Evolutionary conservation across 176 grass and related monocot species (phyloP), one percentile per base, ranked within the genome.

Genomic region (Hyparrhenia diplandra): DNA sequence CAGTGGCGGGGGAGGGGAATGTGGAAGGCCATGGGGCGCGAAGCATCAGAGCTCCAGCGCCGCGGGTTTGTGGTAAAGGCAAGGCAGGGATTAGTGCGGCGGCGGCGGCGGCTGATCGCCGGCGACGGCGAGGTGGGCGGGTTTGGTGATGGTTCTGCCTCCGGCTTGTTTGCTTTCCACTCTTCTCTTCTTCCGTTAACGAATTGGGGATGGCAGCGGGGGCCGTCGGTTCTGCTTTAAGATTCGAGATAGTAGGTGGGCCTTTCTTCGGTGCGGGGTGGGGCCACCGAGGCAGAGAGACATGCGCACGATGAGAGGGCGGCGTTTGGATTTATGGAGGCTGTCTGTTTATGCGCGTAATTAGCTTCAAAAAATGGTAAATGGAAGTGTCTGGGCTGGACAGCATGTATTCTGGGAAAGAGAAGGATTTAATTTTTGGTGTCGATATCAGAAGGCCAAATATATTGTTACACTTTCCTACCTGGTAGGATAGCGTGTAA

Each of bases 41-140:
- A 88, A 90, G 90, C 94, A 97, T 97, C 87, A 90, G 89, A 86
- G 36, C 28, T 57, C 31, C 29, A 62, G 30, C 23, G 59, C 67
- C 27, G 12, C 71, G 73, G 42, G 23, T 40, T 30, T 29, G 12
- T 14, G 63, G 11, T 27, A 52, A 11, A 29, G 83, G n/a, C 2
- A 24, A 31, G 76, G 30, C 23, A 4, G 6, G 74, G 65, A 12
- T 10, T 75, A 13, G 31, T 2, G 24, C 17, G 68, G 80, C 27
- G 27, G 82, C 77, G 27, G 72, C 77, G 27, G 82, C 77, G 63
- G 78, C 43, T 46, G 80, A 88, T 85, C 82, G 87, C 76, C 64
- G 71, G 82, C 79, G 82, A 80, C 76, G 82, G 63, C 87, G 77
- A 84, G 69, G 82, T 58, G 51, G 62, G 76, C 39, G 81, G 75